phyloP scores from a whole-genome alignment of 768 basidiomycete species.

The Lactarius evosmus region DNA sequence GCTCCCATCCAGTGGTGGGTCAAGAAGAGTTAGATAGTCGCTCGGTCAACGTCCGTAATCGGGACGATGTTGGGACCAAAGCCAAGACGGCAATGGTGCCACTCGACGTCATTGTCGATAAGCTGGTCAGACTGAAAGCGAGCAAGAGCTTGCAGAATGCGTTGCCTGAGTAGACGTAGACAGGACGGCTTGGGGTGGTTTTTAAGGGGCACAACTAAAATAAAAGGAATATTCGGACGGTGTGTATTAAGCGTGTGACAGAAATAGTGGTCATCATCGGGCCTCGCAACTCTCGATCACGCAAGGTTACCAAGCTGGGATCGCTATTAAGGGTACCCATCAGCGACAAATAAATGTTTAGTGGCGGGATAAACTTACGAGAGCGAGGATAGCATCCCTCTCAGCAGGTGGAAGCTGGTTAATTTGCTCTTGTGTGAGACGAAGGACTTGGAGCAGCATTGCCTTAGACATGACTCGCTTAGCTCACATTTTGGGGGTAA shows the following conservation, averaged over 20 bases:
- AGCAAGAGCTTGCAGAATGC: slow-evolving; percentile 52
- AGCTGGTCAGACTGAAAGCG: slow-evolving; percentile 70
- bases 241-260: not conserved
- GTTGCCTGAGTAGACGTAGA: slow-evolving; percentile 36
- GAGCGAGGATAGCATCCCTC: slow-evolving; percentile 58
- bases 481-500: not conserved
- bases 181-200: not conserved
- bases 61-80: slow-evolving; percentile 89
- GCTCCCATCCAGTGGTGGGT: slow-evolving; percentile 70
- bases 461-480: slow-evolving; percentile 41
- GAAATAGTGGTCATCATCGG: not conserved
- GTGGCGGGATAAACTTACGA: slow-evolving; percentile 15
- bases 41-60: slow-evolving; percentile 94
- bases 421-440: slow-evolving; percentile 79
- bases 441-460: slow-evolving; percentile 85
- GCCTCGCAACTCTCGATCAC: not conserved
- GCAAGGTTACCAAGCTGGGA: slow-evolving; percentile 25
- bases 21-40: slow-evolving; percentile 82
- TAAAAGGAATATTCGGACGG: not conserved
- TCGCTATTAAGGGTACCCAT: slow-evolving; percentile 4
- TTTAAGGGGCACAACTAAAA: slow-evolving; percentile 3
- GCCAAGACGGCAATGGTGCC: slow-evolving; percentile 71
- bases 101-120: slow-evolving; percentile 65
- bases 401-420: slow-evolving; percentile 75
- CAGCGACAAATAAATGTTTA: not conserved